phyloP scores from a whole-genome alignment of 2,329 filamentous ascomycete genomes.

The Phoma sp. region DNA sequence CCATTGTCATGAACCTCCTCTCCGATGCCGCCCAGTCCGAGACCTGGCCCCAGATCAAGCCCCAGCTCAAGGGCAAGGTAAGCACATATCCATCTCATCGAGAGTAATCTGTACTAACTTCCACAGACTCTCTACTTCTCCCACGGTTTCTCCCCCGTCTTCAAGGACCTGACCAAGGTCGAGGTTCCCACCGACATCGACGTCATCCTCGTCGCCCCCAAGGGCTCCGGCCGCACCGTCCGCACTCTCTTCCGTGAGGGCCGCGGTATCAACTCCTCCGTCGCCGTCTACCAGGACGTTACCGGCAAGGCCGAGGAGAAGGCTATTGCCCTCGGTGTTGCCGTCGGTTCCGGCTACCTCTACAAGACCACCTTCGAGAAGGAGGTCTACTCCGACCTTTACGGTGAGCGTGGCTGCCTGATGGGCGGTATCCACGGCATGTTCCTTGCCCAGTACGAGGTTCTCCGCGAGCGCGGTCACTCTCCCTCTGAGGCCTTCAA shows the following conservation, averaged over 20 bases:
- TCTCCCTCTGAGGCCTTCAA: constrained; percentile 99
- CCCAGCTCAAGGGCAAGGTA: constrained; percentile 98
- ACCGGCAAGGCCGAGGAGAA: constrained; percentile 98
- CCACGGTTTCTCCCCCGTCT: constrained; percentile 99
- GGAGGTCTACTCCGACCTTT: constrained; percentile 99
- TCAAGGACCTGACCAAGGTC: constrained; percentile 99
- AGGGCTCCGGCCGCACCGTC: constrained; percentile 98
- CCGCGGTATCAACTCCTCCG: constrained; percentile 99
- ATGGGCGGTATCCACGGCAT: constrained; percentile 99
- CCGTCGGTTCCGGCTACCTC: constrained; percentile 96
- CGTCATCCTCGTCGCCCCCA: constrained; percentile 98
- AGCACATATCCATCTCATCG: neutral
- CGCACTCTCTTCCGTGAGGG: constrained; percentile 99
- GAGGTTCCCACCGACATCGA: constrained; percentile 95
- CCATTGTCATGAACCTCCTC: constrained; percentile 99
- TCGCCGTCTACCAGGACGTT: constrained; percentile 98
- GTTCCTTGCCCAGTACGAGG: constrained; percentile 99
- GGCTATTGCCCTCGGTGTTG: constrained; percentile 94
- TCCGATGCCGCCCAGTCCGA: constrained; percentile 97
- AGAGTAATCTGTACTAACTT: constrained; percentile 32
- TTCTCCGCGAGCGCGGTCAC: constrained; percentile 98
- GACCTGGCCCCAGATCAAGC: constrained; percentile 99
- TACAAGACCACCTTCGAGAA: constrained; percentile 99
- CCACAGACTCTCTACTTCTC: constrained; percentile 97
- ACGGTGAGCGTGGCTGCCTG: constrained; percentile 99